Conservation (phyloP, 306 rosid genomes). For the Elaeagnus macrophylla region DNA sequence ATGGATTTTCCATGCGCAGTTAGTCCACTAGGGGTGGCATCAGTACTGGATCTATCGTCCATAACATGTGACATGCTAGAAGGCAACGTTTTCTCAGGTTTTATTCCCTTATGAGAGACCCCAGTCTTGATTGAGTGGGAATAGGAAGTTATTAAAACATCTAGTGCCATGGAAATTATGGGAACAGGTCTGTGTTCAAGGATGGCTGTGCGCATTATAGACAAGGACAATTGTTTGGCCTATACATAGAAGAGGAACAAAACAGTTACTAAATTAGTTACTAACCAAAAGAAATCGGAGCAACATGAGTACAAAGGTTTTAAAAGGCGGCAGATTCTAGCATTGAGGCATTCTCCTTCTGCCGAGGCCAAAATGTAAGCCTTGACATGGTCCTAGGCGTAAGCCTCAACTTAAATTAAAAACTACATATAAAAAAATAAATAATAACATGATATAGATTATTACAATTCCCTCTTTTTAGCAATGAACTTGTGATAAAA, state of each 20-base stretch:
- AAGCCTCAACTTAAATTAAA: too few relatives aligned
- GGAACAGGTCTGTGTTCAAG: constrained; percentile 76
- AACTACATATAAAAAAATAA: too few relatives aligned
- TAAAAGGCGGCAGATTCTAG: background rate
- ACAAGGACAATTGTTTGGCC: constrained; percentile 90
- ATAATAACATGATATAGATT: too few relatives aligned
- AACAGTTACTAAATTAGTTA: constrained; percentile 1
- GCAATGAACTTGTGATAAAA: too few relatives aligned
- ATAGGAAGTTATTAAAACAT: constrained; percentile 63
- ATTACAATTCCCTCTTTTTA: too few relatives aligned
- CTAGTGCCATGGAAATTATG: constrained; percentile 67
- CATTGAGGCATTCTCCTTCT: too few relatives aligned
- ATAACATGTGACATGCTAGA: constrained; percentile 40
- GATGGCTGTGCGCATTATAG: constrained; percentile 55
- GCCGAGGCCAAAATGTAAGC: too few relatives aligned
- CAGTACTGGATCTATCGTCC: constrained; percentile 30
- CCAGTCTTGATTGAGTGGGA: constrained; percentile 59
- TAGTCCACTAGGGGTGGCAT: constrained; percentile 33
- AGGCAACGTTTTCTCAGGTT: constrained; percentile 45
- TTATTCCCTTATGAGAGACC: constrained; percentile 44
- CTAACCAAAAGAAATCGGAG: constrained; percentile 8
- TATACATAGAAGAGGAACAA: constrained; percentile 32
- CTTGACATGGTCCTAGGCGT: too few relatives aligned
- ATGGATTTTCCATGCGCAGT: constrained; percentile 42
- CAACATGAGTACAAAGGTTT: background rate